A percentile compares a stretch with the other conserved stretches of the same genome.
These are phyloP conservation scores for Solanum hybrid DNA, from an alignment of 305 asterid genomes.

Conservation along the genomic window DNA sequence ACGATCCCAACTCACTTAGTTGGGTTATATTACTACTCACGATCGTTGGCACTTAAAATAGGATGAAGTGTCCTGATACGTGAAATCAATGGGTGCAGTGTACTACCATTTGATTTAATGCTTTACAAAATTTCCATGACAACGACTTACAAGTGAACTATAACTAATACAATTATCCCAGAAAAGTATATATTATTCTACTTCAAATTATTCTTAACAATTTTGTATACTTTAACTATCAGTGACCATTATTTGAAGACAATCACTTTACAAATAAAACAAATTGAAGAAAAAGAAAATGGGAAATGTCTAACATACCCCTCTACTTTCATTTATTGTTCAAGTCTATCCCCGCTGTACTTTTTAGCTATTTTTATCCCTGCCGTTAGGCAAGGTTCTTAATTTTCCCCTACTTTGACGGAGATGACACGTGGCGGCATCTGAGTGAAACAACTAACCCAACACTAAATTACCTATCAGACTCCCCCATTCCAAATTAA, in stretches of 20 bases:
- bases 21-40: too few species aligned
- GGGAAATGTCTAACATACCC: background rate
- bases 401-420: background rate
- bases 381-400: background rate
- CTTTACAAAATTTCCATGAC: background rate
- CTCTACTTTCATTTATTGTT: background rate
- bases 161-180: background rate
- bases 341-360: background rate
- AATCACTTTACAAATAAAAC: background rate
- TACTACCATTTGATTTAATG: background rate
- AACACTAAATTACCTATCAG: background rate
- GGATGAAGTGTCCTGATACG: too few species aligned
- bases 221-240: background rate
- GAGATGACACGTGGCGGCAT: background rate
- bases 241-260: background rate
- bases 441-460: background rate
- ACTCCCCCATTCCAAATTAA: background rate
- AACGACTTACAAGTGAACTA: background rate
- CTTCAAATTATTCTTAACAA: background rate
- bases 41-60: too few species aligned
- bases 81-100: background rate
- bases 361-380: background rate
- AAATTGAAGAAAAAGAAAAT: background rate
- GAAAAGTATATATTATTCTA: background rate
- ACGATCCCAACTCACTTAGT: too few species aligned